Evolutionary conservation across 164 flowering plant genomes (phyloP).

Genomic region (Macadamia integrifolia): DNA sequence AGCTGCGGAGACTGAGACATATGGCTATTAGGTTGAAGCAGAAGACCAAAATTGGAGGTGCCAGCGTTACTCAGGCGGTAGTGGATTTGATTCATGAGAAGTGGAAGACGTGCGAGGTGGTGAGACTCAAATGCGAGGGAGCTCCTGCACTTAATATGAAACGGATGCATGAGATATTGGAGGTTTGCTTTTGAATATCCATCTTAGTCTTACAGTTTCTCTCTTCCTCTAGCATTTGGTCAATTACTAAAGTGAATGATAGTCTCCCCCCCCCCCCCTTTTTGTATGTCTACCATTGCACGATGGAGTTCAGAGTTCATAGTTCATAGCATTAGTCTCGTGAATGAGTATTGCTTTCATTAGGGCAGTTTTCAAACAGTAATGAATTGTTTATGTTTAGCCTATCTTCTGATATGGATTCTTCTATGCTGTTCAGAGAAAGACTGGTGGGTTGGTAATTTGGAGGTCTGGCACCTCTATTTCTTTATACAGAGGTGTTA

Average conservation of each 20-base stretch:
- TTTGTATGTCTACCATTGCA: background rate
- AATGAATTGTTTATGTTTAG: background rate
- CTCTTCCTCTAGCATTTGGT: background rate
- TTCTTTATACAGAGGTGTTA: constrained; percentile 73
- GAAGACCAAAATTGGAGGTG: constrained; percentile 57
- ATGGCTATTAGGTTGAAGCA: constrained; percentile 52
- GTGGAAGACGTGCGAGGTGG: constrained; percentile 75
- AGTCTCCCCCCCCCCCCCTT: too few species aligned
- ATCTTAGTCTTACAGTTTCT: background rate
- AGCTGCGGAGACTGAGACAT: constrained; percentile 70
- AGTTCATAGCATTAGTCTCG: background rate
- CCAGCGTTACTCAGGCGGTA: constrained; percentile 65
- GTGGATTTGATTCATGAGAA: constrained; percentile 75
- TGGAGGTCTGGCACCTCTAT: constrained; percentile 91
- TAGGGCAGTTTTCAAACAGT: background rate
- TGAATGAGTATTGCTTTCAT: background rate
- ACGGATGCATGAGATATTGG: constrained; percentile 88
- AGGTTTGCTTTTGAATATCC: constrained; percentile 44
- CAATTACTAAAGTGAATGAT: background rate
- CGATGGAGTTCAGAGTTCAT: too few species aligned
- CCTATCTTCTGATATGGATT: background rate
- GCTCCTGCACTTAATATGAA: constrained; percentile 82
- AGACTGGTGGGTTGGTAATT: constrained; percentile 91
- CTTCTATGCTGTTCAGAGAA: constrained; percentile 47
- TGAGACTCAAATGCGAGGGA: constrained; percentile 75